A percentile compares a stretch with the other conserved stretches of the same genome.
Evolutionary conservation across 208 protist species (phyloP).

Genomic region (Hexamita inflata): DNA sequence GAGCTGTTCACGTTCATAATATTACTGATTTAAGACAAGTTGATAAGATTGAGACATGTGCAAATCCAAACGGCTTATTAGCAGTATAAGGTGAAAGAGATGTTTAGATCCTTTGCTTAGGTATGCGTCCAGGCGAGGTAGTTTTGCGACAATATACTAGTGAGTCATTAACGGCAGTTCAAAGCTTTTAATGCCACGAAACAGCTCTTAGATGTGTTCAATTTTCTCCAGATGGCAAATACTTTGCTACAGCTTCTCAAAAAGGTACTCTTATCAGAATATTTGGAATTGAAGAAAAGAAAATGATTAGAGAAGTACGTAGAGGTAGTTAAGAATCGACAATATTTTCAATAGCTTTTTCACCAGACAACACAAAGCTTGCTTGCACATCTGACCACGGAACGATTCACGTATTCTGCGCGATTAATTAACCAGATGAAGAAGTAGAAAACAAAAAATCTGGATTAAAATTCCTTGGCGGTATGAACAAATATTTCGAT

Average conservation of each 20-base stretch:
- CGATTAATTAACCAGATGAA: too few species aligned
- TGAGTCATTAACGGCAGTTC: background rate
- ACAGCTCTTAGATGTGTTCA: background rate
- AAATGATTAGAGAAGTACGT: conserved; percentile 8
- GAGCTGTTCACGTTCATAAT: background rate
- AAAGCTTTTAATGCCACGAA: background rate
- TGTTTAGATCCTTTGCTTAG: background rate
- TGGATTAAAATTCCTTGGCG: background rate
- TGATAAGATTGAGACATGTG: background rate
- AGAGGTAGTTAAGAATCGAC: background rate
- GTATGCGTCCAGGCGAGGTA: background rate
- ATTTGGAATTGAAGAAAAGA: background rate
- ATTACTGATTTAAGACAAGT: background rate
- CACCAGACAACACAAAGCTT: background rate
- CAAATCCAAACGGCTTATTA: conserved; percentile 4
- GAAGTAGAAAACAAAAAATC: conserved; percentile 11
- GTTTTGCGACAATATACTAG: background rate
- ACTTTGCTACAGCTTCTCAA: background rate
- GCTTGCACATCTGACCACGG: background rate
- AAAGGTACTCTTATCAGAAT: conserved; percentile 22
- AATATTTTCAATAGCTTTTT: conserved; percentile 14
- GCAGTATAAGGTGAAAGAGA: background rate
- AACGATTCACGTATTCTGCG: conserved; percentile 16
- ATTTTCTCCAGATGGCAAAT: conserved; percentile 18
- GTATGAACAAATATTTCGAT: conserved; percentile 23